Conservation (phyloP, 2,329 filamentous ascomycete species). For the Penicillium digitatum region DNA sequence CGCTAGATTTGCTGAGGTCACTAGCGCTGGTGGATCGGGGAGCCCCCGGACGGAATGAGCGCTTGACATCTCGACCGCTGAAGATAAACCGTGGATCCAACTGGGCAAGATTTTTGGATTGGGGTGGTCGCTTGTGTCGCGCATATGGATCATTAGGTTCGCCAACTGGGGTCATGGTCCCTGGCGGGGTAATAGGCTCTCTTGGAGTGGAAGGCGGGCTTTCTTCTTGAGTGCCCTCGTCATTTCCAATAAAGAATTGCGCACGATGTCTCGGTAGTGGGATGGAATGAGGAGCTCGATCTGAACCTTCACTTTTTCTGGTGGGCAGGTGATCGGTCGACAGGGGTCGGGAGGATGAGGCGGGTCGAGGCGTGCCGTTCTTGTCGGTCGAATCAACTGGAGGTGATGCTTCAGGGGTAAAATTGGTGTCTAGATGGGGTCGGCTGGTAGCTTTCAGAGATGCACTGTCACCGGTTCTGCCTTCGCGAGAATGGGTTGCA, state of each 20-base stretch:
- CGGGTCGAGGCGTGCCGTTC: constrained; percentile 31
- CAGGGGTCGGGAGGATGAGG: constrained; percentile 40
- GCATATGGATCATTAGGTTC: constrained; percentile 83
- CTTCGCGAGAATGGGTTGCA: constrained; percentile 63
- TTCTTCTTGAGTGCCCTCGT: constrained; percentile 54
- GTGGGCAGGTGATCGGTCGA: constrained; percentile 41
- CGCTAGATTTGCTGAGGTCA: constrained; percentile 42
- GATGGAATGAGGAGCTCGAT: constrained; percentile 42
- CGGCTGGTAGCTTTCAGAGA: constrained; percentile 33
- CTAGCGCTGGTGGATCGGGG: constrained; percentile 47
- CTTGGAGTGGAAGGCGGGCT: constrained; percentile 60
- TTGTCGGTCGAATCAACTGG: constrained; percentile 42
- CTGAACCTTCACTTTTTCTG: constrained; percentile 44
- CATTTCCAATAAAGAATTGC: constrained; percentile 56
- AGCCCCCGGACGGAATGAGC: constrained; percentile 44
- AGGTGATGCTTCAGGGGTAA: constrained; percentile 55
- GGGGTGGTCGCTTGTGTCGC: constrained; percentile 71
- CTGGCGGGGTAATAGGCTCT: constrained; percentile 55
- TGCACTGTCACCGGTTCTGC: constrained; percentile 33
- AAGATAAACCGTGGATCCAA: constrained; percentile 85
- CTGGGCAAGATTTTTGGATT: constrained; percentile 59
- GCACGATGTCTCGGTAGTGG: constrained; percentile 49
- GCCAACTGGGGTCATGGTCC: constrained; percentile 73
- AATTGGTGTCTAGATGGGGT: constrained; percentile 32
- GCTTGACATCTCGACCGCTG: constrained; percentile 65